These are phyloP conservation scores for Thalia dealbata DNA, from an alignment of 176 grass and related monocot species.

Conservation along the genomic window DNA sequence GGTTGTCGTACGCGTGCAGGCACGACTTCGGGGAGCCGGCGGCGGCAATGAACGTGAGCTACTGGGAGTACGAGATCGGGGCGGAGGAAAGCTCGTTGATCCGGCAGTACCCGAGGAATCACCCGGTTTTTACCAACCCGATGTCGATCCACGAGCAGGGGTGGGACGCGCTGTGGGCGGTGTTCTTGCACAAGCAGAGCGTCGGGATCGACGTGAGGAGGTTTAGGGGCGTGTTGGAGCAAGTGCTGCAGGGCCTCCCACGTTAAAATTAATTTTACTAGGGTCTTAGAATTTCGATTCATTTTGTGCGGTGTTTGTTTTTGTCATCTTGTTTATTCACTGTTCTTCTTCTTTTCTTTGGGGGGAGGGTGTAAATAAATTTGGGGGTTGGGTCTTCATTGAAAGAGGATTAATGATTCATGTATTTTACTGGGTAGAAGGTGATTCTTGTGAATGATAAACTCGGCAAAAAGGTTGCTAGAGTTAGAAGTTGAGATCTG, in stretches of 20 bases:
- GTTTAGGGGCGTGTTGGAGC: constrained; percentile 37
- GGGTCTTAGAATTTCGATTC: neutral
- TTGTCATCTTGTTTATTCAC: too few species aligned
- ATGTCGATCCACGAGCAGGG: constrained; percentile 41
- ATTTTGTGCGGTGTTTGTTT: too few species aligned
- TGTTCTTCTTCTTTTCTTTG: too few species aligned
- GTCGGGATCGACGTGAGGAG: constrained; percentile 58
- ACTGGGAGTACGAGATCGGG: constrained; percentile 51
- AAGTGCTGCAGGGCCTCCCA: constrained; percentile 24
- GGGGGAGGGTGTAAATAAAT: too few species aligned
- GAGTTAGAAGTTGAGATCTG: too few species aligned
- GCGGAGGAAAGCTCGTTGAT: constrained; percentile 57
- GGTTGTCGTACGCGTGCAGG: constrained; percentile 35
- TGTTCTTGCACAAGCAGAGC: constrained; percentile 53
- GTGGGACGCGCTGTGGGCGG: constrained; percentile 39
- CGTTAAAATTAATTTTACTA: neutral
- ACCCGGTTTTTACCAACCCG: constrained; percentile 60
- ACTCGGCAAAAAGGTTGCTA: too few species aligned
- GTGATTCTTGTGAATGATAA: too few species aligned
- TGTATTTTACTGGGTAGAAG: too few species aligned
- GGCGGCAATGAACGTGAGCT: constrained; percentile 43
- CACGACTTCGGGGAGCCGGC: constrained; percentile 40
- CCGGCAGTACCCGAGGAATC: constrained; percentile 47
- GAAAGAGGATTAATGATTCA: too few species aligned
- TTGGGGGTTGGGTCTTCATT: too few species aligned